Conservation (phyloP, 2,329 filamentous ascomycete species). For the Rhexocercosporidium sp. region DNA sequence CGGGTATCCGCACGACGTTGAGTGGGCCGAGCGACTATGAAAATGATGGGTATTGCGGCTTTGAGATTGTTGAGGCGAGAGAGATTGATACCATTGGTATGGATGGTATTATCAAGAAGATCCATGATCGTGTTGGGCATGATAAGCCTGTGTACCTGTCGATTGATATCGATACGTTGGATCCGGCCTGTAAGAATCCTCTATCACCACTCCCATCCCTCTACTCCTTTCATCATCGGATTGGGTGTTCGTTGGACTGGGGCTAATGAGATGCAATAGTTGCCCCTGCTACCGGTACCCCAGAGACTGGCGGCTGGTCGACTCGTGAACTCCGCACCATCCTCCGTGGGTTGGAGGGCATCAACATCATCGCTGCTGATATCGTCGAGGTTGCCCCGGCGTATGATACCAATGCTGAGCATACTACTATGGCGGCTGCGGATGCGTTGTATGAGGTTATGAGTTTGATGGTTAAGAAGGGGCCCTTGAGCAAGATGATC, state of each 20-base stretch:
- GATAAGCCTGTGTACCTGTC: slow-evolving; percentile 79
- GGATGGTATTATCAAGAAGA: slow-evolving; percentile 79
- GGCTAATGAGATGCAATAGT: slow-evolving; percentile 47
- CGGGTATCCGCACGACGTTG: slow-evolving; percentile 83
- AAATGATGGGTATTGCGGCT: slow-evolving; percentile 84
- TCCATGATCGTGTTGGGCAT: slow-evolving; percentile 75
- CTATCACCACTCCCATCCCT: background rate
- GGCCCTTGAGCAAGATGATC: slow-evolving; percentile 63
- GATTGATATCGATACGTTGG: slow-evolving; percentile 87
- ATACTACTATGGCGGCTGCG: slow-evolving; percentile 75
- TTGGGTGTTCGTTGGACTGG: background rate
- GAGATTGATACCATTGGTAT: slow-evolving; percentile 73
- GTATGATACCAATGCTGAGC: slow-evolving; percentile 74
- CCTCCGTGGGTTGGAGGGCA: slow-evolving; percentile 68
- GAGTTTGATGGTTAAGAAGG: slow-evolving; percentile 82
- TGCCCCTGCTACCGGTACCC: slow-evolving; percentile 75
- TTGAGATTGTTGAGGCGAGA: slow-evolving; percentile 79
- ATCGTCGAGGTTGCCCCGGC: slow-evolving; percentile 77
- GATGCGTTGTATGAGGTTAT: slow-evolving; percentile 78
- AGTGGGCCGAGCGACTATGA: slow-evolving; percentile 81
- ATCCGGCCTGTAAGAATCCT: slow-evolving; percentile 71
- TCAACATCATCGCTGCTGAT: slow-evolving; percentile 73
- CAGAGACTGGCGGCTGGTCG: slow-evolving; percentile 78
- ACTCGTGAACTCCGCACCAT: slow-evolving; percentile 76
- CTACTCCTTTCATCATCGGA: background rate